Conservation (phyloP, 2,329 filamentous ascomycete genomes). For the Microsporum canis region DNA sequence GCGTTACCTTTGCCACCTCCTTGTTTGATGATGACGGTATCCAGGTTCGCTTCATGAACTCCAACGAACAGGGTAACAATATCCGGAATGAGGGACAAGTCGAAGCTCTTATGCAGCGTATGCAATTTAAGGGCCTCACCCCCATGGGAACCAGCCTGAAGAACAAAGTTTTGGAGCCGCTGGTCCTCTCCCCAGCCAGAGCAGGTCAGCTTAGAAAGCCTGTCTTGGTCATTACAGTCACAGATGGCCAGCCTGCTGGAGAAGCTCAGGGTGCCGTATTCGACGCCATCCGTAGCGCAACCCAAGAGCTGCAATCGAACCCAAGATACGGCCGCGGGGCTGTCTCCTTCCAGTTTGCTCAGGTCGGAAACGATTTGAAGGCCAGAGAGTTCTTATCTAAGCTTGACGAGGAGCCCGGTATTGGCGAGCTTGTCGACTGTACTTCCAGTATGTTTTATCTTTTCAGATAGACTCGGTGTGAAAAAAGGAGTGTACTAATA, state of each 20-base stretch:
- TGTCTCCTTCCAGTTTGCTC: slow-evolving; percentile 57
- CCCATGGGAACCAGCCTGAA: slow-evolving; percentile 54
- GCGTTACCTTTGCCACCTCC: slow-evolving; percentile 53
- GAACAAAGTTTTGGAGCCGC: slow-evolving; percentile 52
- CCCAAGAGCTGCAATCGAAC: slow-evolving; percentile 39
- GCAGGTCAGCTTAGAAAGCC: slow-evolving; percentile 49
- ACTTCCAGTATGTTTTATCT: slow-evolving; percentile 48
- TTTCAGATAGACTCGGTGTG: not conserved
- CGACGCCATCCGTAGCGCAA: slow-evolving; percentile 46
- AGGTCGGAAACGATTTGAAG: slow-evolving; percentile 55
- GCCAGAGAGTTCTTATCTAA: slow-evolving; percentile 53
- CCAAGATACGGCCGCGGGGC: slow-evolving; percentile 46
- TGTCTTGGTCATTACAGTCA: slow-evolving; percentile 54
- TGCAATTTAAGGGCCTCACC: slow-evolving; percentile 55
- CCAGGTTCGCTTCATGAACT: slow-evolving; percentile 60
- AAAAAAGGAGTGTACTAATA: slow-evolving; percentile 9
- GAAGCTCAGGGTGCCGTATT: slow-evolving; percentile 47
- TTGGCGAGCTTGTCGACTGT: slow-evolving; percentile 54
- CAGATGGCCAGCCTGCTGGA: slow-evolving; percentile 55
- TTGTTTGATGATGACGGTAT: slow-evolving; percentile 61
- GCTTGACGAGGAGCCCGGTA: slow-evolving; percentile 51
- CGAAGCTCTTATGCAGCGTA: slow-evolving; percentile 44
- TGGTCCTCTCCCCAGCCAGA: slow-evolving; percentile 45
- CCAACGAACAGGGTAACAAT: slow-evolving; percentile 41
- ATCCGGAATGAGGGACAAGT: slow-evolving; percentile 49